Base-by-base conservation (phyloP, 2,329 filamentous ascomycete species). In the Dothideomycetes sp. region DNA sequence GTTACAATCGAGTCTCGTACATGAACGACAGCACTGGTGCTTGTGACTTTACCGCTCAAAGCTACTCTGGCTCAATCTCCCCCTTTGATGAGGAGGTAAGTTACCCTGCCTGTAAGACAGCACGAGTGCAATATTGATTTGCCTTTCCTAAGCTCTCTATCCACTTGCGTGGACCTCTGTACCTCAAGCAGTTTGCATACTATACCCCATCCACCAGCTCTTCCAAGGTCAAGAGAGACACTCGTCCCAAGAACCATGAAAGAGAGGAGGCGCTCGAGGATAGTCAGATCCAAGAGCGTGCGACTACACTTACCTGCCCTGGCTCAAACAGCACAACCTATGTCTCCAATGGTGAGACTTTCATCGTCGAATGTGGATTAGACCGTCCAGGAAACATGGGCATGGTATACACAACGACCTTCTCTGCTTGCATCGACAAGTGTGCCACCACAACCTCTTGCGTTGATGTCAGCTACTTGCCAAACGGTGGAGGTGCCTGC, bases 41-140 rank as follows among this genome's bases (percentile, higher is more conserved):
- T n/a, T 42, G 40, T 31, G 30, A 22, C 11, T 38, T 38, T n/a
- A 34, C 27, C 12, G 5, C 22, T 7, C 14, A 30, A 15, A 17
- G 22, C 9, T 42, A 42, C 19, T 9, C 22, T 15, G 40, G 40
- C 18, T 17, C 33, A 16, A 42, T 42, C 5, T 34, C 34, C 22
- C 40, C 40, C 4, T 42, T 42, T 15, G 35, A 42, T 16, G 40
- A 42, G 31, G 40, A 42, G 19, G 16, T 42, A 14, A 38, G 40
- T n/a, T 9, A n/a, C 9, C 9, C 27, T n/a, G n/a, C n/a, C n/a
- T n/a, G n/a, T n/a, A n/a, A n/a, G n/a, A n/a, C n/a, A n/a, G n/a
- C n/a, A n/a, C n/a, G n/a, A 9, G n/a, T 9, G 27, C 27, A 30
- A 30, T 9, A 9, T 9, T 30, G 27, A 30, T 30, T 9, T n/a